Base-by-base conservation (phyloP, 1,284 basidiomycete species). In the Sphaerobolus stellatus region DNA sequence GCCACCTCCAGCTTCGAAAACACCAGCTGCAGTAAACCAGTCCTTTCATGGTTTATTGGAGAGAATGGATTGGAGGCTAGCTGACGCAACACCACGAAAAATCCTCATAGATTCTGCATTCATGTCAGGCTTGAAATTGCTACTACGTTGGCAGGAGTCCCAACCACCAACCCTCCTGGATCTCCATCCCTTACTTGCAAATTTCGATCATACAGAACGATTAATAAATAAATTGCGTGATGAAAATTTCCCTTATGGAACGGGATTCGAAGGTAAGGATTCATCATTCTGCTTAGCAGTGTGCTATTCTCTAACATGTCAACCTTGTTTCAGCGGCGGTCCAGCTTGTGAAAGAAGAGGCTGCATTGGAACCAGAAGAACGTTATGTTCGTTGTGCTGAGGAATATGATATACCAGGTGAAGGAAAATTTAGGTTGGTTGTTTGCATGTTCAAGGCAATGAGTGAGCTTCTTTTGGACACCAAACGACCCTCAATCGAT, bases 181-280 rank as follows among this genome's bases (percentile, higher is more conserved):
- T 3, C 62, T 70, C 3, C 66, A 70, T 47, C 66, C 65, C 4
- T 69, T 62, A 1, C 55, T 66, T 2, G 56, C 48, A 4, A 70
- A 70, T 33, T 33, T 62, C 0, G 62, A 69, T 34, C 61, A 68
- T 50, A 41, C 64, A 0, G 40, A 38, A 1, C 27, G 52, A 0
- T n/a, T 62, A 1, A 70, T 70, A 5, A 54, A 64, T 27, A 46
- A 34, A 1, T 45, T 65, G 0, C 54, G 44, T 14, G 7, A 54
- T 3, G 36, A 57, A 24, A 11, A 52, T 2, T 70, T 61, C 48
- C 61, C 62, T 5, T 1, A 56, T n/a, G 56, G 58, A 4, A 70
- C 64, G 0, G 67, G 63, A 13, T 62, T 70, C 22, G 41, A 66
- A 44, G 64, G 64, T 63, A 50, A 20, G 20, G 7, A 24, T 43